Evolutionary conservation across 1,284 basidiomycete species (phyloP).

Genomic region (Moesziomyces parantarcticus): DNA sequence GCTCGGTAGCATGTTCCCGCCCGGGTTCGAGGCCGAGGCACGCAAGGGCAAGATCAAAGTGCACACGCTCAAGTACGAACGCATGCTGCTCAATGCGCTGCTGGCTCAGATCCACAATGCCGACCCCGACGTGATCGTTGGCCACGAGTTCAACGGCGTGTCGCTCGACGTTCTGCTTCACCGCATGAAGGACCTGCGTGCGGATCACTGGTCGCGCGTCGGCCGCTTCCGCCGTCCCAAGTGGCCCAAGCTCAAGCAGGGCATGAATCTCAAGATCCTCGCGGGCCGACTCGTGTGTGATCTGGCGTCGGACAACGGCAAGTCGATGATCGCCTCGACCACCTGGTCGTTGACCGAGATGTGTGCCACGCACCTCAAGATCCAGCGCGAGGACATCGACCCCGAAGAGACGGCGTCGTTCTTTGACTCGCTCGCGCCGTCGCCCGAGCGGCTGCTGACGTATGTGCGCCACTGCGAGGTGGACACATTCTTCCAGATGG

Average conservation of each 20-base stretch:
- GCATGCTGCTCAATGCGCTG: slow-evolving; percentile 83
- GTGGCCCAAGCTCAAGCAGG: slow-evolving; percentile 80
- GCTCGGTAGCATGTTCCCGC: slow-evolving; percentile 83
- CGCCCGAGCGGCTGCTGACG: slow-evolving; percentile 81
- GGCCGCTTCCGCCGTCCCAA: slow-evolving; percentile 88
- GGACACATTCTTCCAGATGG: slow-evolving; percentile 96
- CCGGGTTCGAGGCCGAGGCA: slow-evolving; percentile 77
- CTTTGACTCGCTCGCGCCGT: slow-evolving; percentile 84
- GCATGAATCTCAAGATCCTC: slow-evolving; percentile 84
- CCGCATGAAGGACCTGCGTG: slow-evolving; percentile 80
- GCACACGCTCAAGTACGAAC: slow-evolving; percentile 78
- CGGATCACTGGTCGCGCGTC: slow-evolving; percentile 90
- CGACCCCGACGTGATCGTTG: slow-evolving; percentile 94
- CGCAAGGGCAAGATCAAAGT: slow-evolving; percentile 75
- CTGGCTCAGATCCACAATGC: slow-evolving; percentile 84
- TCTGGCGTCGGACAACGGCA: slow-evolving; percentile 91
- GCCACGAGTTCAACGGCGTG: slow-evolving; percentile 93
- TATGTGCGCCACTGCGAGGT: slow-evolving; percentile 93
- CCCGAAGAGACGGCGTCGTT: slow-evolving; percentile 91
- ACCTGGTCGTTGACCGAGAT: slow-evolving; percentile 98
- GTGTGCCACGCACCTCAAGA: slow-evolving; percentile 83
- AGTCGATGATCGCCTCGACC: slow-evolving; percentile 77
- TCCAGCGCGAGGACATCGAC: slow-evolving; percentile 75
- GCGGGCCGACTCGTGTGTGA: slow-evolving; percentile 90
- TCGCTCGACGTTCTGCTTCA: slow-evolving; percentile 90